Evolutionary conservation across 2,329 filamentous ascomycete genomes (phyloP).

Genomic region (Aphanoascus verrucosus): DNA sequence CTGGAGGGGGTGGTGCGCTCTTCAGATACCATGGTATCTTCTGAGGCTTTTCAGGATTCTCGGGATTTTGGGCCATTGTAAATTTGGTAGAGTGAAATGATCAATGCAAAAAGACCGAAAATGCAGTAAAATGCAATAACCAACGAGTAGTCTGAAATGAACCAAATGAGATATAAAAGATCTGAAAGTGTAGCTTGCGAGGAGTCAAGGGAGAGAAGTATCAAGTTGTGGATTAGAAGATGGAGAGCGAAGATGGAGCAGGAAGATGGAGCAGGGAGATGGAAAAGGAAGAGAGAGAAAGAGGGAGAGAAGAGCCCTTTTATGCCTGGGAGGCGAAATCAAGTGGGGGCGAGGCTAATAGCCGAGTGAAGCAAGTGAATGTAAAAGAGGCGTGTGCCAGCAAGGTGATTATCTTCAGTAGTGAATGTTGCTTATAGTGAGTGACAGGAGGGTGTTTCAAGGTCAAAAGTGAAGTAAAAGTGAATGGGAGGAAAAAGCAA

Average conservation of each 20-base stretch:
- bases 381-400: not conserved
- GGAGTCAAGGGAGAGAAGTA: no score
- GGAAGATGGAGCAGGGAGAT: constrained; percentile 7
- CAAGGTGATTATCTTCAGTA: not conserved
- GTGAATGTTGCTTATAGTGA: not conserved
- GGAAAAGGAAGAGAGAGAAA: constrained; percentile 10
- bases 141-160: no score
- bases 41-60: no score
- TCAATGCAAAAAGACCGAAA: no score
- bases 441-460: not conserved
- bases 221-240: not conserved
- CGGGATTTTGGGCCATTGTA: no score
- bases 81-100: no score
- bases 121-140: no score
- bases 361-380: constrained; percentile 3
- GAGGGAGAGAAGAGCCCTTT: constrained; percentile 8
- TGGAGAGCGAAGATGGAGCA: no score
- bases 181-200: no score
- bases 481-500: not conserved
- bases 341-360: not conserved
- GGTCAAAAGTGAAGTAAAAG: not conserved
- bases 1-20: no score
- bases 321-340: constrained; percentile 9
- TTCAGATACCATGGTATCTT: no score
- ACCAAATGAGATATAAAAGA: no score